Percentiles rank a stretch among this genome's conserved stretches.
Conservation (phyloP, 768 basidiomycete species). For the Tubosaeta brunneosetosa region DNA sequence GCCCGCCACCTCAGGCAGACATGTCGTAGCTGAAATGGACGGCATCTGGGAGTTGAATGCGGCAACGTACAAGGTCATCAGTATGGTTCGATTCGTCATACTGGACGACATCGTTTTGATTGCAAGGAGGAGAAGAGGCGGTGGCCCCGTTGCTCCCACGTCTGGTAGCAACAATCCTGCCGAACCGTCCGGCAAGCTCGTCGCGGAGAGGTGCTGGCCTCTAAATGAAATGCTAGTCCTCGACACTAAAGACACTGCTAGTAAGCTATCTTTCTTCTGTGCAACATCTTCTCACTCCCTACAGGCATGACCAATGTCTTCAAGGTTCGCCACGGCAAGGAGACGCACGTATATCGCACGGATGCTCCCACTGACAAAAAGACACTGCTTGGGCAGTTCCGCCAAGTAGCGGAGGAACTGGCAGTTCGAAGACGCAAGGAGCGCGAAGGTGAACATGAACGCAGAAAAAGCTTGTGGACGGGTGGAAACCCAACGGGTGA, state of each 20-base stretch:
- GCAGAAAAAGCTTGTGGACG: conserved; percentile 73
- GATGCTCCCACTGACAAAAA: conserved; percentile 83
- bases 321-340: conserved; percentile 90
- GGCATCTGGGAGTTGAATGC: conserved; percentile 81
- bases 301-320: conserved; percentile 90
- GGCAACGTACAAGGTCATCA: conserved; percentile 91
- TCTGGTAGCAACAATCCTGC: conserved; percentile 58
- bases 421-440: conserved; percentile 86
- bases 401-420: conserved; percentile 90
- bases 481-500: conserved; percentile 39
- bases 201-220: conserved; percentile 92
- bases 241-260: conserved; percentile 92
- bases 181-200: conserved; percentile 64
- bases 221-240: conserved; percentile 91
- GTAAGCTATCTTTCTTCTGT: conserved; percentile 41
- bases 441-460: conserved; percentile 88
- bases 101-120: conserved; percentile 90
- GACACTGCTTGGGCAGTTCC: conserved; percentile 74
- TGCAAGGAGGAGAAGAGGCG: conserved; percentile 66
- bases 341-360: conserved; percentile 90
- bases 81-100: conserved; percentile 83
- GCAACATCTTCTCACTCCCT: conserved; percentile 3
- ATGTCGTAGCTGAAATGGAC: conserved; percentile 83
- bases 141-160: conserved; percentile 53
- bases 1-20: conserved; percentile 85